These are phyloP conservation scores for Alternaria gansuensis DNA, from an alignment of 2,329 filamentous ascomycete species.

Conservation along the genomic window DNA sequence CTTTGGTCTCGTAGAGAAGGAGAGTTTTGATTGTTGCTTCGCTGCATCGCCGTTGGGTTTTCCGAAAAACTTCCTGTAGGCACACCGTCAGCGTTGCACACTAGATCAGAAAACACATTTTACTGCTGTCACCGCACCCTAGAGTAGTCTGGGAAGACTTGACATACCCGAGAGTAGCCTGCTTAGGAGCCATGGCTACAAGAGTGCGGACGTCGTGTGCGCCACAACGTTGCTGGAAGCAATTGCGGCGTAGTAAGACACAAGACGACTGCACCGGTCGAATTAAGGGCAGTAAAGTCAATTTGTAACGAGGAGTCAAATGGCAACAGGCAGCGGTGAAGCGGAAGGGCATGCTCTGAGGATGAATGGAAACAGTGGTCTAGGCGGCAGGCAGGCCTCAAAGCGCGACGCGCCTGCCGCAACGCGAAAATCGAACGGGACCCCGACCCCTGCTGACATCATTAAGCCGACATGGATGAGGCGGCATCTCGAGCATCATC, in stretches of 20 bases:
- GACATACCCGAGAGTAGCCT: conserved; percentile 90
- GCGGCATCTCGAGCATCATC: conserved; percentile 23
- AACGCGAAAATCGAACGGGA: conserved; percentile 29
- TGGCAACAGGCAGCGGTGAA: conserved; percentile 39
- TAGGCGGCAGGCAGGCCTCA: conserved; percentile 28
- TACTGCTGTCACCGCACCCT: conserved; percentile 64
- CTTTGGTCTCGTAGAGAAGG: conserved; percentile 68
- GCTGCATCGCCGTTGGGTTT: conserved; percentile 68
- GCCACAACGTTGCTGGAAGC: conserved; percentile 15
- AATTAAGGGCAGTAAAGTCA: conserved; percentile 20
- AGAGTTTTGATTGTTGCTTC: conserved; percentile 79
- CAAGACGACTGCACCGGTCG: conserved; percentile 19
- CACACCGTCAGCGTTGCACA: conserved; percentile 19
- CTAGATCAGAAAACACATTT: neutral
- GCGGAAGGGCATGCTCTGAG: conserved; percentile 46
- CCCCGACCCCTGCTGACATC: conserved; percentile 45
- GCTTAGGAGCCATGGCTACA: conserved; percentile 66
- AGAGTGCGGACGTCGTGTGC: conserved; percentile 21
- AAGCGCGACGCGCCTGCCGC: conserved; percentile 41
- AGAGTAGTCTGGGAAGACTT: conserved; percentile 76
- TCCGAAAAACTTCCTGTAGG: conserved; percentile 82
- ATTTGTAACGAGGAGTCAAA: conserved; percentile 6
- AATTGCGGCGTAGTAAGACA: conserved; percentile 12
- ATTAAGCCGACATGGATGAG: conserved; percentile 35
- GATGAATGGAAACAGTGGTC: conserved; percentile 22